A percentile compares a stretch with the other conserved stretches of the same genome.
Evolutionary conservation across 768 basidiomycete species (phyloP).

Genomic region (Ephemerocybe angulata): DNA sequence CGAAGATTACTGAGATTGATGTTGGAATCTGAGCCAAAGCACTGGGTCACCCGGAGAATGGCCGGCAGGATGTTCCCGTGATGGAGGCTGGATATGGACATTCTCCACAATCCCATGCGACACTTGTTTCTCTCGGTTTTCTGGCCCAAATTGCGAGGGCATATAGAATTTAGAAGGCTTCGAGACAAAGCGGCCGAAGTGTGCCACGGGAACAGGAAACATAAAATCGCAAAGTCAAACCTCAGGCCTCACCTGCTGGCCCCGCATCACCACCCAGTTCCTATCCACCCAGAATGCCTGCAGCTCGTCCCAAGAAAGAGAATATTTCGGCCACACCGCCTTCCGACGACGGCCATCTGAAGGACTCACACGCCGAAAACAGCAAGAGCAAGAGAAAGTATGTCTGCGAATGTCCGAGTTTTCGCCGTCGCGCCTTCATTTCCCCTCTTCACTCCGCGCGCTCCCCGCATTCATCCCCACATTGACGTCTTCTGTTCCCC

Average conservation of each 20-base stretch:
- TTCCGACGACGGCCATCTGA: conserved; percentile 58
- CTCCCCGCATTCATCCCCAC: conserved; percentile 36
- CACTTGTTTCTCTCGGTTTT: neutral
- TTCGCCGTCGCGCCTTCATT: conserved; percentile 48
- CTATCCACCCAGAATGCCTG: conserved; percentile 48
- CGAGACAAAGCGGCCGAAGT: conserved; percentile 29
- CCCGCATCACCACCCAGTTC: conserved; percentile 24
- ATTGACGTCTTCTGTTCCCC: conserved; percentile 19
- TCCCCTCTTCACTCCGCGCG: conserved; percentile 37
- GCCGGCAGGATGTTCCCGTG: conserved; percentile 3
- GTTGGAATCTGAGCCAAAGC: neutral
- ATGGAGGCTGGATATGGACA: conserved; percentile 1
- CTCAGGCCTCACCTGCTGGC: conserved; percentile 17
- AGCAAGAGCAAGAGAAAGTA: conserved; percentile 80
- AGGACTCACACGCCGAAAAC: conserved; percentile 59
- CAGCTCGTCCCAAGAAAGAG: conserved; percentile 65
- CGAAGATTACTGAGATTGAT: conserved; percentile 6
- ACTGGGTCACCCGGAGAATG: conserved; percentile 4
- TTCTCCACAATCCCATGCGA: conserved; percentile 1
- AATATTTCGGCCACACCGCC: conserved; percentile 56
- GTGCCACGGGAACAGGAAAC: conserved; percentile 42
- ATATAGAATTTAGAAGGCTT: conserved; percentile 35
- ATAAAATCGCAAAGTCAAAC: conserved; percentile 31
- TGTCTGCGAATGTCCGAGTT: conserved; percentile 50
- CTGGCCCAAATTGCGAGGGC: conserved; percentile 4